Evolutionary conservation across 2,329 filamentous ascomycete genomes (phyloP), one percentile per base, ranked within the genome.

Genomic region (Lizonia empirigonia): DNA sequence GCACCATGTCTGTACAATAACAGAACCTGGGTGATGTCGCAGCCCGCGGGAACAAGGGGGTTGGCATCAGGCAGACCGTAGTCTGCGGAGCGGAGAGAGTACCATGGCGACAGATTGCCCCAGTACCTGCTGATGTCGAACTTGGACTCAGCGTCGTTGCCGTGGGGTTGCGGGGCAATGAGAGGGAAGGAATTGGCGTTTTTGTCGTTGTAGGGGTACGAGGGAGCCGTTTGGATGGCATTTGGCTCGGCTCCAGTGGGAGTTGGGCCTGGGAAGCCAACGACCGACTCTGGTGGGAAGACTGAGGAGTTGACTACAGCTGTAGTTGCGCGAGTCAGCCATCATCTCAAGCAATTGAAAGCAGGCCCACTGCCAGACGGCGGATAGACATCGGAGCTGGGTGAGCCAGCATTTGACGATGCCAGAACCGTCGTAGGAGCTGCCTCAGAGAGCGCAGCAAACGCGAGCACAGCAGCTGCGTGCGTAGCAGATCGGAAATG

Each of bases 31-130:
- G 63, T 68, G 16, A 68, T 53, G 8, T 63, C 53, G 51, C 67
- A 69, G 3, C 63, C 64, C 18, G 62, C 58, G 2, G 65, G 67
- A 4, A 56, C 52, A 2, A 68, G 46, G 12, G 65, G 67, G n/a
- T 48, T 59, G 1, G 67, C 62, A 41, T 67, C 50, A 15, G 62
- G 57, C 36, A 69, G 40, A 13, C 67, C 63, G 34, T 68, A 69
- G 36, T 69, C 67, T 3, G 60, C 39, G 8, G 65, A 68, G 8
- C 50, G 59, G 12, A 69, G 46, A 20, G 64, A 67, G 42, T 67
- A 67, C 65, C 65, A 68, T 8, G 67, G 67, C 7, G 61, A 61
- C 4, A 69, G 50, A 27, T 69, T 69, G 7, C 67, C 65, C 67
- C 67, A 68, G 50, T 68, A 66, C 27, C 64, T 67, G 39, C 47